Percentiles rank a stretch among this genome's conserved stretches.
phyloP scores from a whole-genome alignment of 2,329 filamentous ascomycete species.

The Sclerotinia borealis region DNA sequence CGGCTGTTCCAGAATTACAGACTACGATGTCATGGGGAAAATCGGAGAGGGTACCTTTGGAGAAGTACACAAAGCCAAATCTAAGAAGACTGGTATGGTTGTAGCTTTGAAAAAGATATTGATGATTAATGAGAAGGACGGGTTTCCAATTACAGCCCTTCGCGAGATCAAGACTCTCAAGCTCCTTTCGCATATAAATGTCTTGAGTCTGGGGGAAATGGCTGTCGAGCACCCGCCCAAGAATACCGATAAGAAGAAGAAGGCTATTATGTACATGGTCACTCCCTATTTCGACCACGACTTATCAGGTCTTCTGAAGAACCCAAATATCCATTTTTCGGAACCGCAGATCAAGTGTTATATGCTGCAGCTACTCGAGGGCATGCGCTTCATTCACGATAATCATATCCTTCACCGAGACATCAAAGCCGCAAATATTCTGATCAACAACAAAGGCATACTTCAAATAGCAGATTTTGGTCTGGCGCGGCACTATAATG shows the following conservation, averaged over 20 bases:
- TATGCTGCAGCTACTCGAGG: constrained; percentile 86
- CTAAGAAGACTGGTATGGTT: constrained; percentile 64
- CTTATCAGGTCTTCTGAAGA: constrained; percentile 92
- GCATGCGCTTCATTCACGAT: constrained; percentile 83
- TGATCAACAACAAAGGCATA: constrained; percentile 91
- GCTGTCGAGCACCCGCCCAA: constrained; percentile 70
- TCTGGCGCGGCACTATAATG: constrained; percentile 87
- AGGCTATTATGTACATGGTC: constrained; percentile 95
- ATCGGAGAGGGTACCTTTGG: constrained; percentile 95
- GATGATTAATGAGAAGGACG: constrained; percentile 99
- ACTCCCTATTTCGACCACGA: constrained; percentile 99
- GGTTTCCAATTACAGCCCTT: constrained; percentile 97
- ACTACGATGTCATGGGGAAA: constrained; percentile 76
- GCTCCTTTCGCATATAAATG: constrained; percentile 84
- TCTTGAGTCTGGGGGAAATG: constrained; percentile 89
- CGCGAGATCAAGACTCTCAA: constrained; percentile 98
- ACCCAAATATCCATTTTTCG: constrained; percentile 80
- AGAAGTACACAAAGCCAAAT: constrained; percentile 88
- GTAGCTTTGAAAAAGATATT: constrained; percentile 97
- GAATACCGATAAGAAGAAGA: constrained; percentile 64
- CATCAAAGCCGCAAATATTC: constrained; percentile 96
- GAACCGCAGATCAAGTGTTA: constrained; percentile 97
- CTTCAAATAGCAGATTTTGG: constrained; percentile 98
- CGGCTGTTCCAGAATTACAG: constrained; percentile 77
- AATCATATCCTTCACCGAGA: constrained; percentile 88